Base-by-base conservation (phyloP, 2,329 filamentous ascomycete species). In the Talaromyces albobiverticillius region DNA sequence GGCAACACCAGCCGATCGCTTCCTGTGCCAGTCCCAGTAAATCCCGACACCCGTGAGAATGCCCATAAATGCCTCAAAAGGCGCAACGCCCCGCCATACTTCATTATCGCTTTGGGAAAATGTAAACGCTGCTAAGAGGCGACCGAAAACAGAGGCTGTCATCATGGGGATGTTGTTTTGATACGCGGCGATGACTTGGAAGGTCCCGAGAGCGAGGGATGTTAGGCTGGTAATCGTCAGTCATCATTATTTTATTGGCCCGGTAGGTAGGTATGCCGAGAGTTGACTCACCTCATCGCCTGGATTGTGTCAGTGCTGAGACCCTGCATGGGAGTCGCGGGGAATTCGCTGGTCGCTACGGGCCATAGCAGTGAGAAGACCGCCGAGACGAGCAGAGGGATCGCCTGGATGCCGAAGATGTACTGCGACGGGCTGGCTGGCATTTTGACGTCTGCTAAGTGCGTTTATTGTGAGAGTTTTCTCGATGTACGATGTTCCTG, bases 101-200 rank as follows among this genome's bases (percentile, higher is more conserved):
- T n/a, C 53, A 16, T 53, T 56, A 6, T 56, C 55, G 45, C 42
- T 50, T 3, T 53, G 47, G 32, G 55, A 23, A 38, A 61, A 60
- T 3, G 60, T 57, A 13, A 57, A 46, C 3, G 57, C 51, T 0
- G 58, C 60, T 31, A 61, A 29, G 9, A 61, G 40, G n/a, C 60
- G 55, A 1, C 60, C 58, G 13, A 58, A 56, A 7, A 61, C 34
- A 7, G 58, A 51, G 4, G 48, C 55, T 25, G 57, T 34, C 56
- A 61, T 60, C 53, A 61, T 59, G 0, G 60, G 58, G n/a, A 57
- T 55, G 18, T 61, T 61, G 46, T 61, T 59, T 29, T 61, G 60
- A 20, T 55, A 61, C 4, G 60, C 46, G 1, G 60, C 58, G 18
- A 61, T 54, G 4, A 48, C 52, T 48, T 60, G 57, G 46, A 57